These are phyloP conservation scores for Sporormia fimetaria DNA, from an alignment of 495 filamentous ascomycete species.

Conservation along the genomic window DNA sequence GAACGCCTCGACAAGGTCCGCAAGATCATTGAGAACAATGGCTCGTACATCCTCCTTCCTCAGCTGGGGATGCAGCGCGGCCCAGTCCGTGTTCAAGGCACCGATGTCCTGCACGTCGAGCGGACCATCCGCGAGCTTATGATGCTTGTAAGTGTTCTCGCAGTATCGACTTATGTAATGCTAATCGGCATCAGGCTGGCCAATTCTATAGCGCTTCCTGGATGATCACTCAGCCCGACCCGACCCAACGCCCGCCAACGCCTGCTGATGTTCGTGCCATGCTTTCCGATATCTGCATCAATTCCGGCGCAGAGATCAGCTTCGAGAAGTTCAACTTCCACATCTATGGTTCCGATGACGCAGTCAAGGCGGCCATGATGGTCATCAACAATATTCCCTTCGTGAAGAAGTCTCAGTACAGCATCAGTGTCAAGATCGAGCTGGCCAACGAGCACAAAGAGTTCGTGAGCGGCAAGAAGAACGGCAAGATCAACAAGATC, in stretches of 20 bases:
- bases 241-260: constrained; percentile 58
- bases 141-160: constrained; percentile 56
- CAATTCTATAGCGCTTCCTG: constrained; percentile 97
- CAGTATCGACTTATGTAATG: too few relatives aligned
- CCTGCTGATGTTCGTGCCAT: constrained; percentile 71
- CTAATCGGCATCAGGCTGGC: constrained; percentile 51
- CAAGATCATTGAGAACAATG: constrained; percentile 95
- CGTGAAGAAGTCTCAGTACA: constrained; percentile 73
- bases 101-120: constrained; percentile 85
- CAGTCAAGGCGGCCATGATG: constrained; percentile 84
- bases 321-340: constrained; percentile 91
- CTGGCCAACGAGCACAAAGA: constrained; percentile 99
- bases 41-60: constrained; percentile 84
- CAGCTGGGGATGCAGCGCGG: constrained; percentile 68
- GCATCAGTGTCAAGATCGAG: constrained; percentile 95
- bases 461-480: constrained; percentile 98
- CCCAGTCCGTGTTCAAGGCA: constrained; percentile 77
- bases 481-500: constrained; percentile 99
- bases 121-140: constrained; percentile 90
- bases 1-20: constrained; percentile 88
- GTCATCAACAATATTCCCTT: constrained; percentile 88
- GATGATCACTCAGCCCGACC: constrained; percentile 76
- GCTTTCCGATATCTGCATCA: constrained; percentile 90
- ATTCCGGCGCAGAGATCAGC: constrained; percentile 85
- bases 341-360: constrained; percentile 89